A percentile compares a stretch with the other conserved stretches of the same genome.
These are phyloP conservation scores for Acacia acuminata DNA, from an alignment of 306 rosid genomes.

Conservation along the genomic window DNA sequence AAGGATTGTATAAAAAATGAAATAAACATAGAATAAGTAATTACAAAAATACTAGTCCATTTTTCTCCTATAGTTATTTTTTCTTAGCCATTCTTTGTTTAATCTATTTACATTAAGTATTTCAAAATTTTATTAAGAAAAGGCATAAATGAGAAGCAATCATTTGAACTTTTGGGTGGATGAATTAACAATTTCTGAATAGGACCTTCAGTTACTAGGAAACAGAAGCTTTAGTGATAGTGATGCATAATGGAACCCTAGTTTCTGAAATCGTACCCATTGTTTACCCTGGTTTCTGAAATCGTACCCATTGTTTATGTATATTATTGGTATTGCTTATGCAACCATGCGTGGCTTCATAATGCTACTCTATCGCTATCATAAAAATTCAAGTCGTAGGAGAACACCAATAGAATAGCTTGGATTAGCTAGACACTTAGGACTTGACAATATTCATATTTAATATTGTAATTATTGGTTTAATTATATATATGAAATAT, in stretches of 20 bases:
- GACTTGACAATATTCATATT: not conserved
- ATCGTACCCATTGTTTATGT: not conserved
- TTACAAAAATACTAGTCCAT: not conserved
- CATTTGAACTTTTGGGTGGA: not conserved
- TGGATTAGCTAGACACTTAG: not conserved
- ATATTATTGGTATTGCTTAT: not conserved
- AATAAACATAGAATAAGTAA: not conserved
- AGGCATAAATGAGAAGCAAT: not conserved
- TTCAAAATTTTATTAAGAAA: not conserved
- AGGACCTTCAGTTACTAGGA: conserved; percentile 1
- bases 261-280: not conserved
- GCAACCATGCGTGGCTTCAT: conserved; percentile 10
- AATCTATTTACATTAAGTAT: not conserved
- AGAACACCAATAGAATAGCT: not conserved
- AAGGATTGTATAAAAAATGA: not conserved
- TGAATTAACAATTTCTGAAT: not conserved
- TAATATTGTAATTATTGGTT: not conserved
- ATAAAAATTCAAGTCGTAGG: not conserved
- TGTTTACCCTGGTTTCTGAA: not conserved
- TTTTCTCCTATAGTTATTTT: not conserved
- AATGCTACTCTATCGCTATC: not conserved
- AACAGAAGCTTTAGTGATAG: not conserved
- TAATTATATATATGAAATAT: too few species aligned
- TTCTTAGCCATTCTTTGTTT: not conserved
- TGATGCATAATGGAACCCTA: not conserved